Evolutionary conservation across 2,329 filamentous ascomycete genomes (phyloP), one percentile per base, ranked within the genome.

Genomic region (Aspergillus udagawae): DNA sequence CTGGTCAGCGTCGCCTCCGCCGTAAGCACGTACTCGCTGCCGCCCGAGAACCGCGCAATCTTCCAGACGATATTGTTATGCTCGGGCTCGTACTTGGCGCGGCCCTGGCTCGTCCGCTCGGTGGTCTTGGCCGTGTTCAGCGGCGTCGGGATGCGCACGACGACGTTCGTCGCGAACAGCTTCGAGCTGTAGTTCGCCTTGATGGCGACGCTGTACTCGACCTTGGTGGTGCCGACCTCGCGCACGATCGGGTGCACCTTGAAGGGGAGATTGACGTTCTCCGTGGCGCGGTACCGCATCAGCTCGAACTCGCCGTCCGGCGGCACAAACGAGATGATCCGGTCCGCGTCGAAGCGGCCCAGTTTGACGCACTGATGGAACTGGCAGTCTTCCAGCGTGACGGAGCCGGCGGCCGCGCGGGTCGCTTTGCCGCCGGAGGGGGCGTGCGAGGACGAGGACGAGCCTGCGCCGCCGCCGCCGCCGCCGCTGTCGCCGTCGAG

Each of bases 41-140:
- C 92, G n/a, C 94, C 94, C 0, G 92, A 94, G 77, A 99, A 99
- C n/a, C 94, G 85, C 12, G 92, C 89, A 65, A 99, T 97, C 82
- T 97, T 97, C 94, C 94, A 99, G 12, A 97, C 89, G 63, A 99
- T 97, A 70, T 93, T 91, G 80, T 99, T 99, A 72, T 97, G 92
- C 62, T 92, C 90, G 0, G 94, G 95, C 77, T 99, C 95, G 76
- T 99, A 99, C 77, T 97, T 97, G 57, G 94, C 94, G 73, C 97
- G 96, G 59, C 94, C 95, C 76, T 97, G 92, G 1, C 90, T 94
- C 60, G 92, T 95, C 51, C 94, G 86, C 77, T 97, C 92, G 1
- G 88, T 93, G 60, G 96, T 97, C 71, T 89, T 89, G 49, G 94
- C 94, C 1, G 95, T 97, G 79, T 99, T 99, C 53, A 99, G 84